A percentile compares a stretch with the other conserved stretches of the same genome.
These are phyloP conservation scores for Proliferodiscus dingleyae DNA, from an alignment of 2,329 filamentous ascomycete species.

Conservation along the genomic window DNA sequence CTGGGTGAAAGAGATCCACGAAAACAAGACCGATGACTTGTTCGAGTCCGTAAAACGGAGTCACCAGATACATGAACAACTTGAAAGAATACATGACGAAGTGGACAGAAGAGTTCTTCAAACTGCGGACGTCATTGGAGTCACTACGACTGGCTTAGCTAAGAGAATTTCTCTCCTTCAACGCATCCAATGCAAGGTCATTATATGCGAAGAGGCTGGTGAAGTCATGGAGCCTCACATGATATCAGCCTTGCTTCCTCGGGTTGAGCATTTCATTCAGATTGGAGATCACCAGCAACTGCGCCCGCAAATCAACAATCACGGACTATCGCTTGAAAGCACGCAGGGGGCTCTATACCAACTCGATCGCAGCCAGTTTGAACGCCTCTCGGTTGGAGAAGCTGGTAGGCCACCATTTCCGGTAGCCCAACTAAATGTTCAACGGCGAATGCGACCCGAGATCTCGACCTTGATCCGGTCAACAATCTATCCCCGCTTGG, in stretches of 20 bases:
- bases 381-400: conserved; percentile 19
- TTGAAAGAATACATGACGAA: conserved; percentile 10
- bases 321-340: conserved; percentile 29
- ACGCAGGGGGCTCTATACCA: conserved; percentile 17
- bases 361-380: conserved; percentile 25
- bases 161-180: conserved; percentile 34
- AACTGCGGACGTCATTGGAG: conserved; percentile 41
- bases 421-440: conserved; percentile 22
- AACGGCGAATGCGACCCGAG: conserved; percentile 26
- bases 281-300: conserved; percentile 42
- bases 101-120: conserved; percentile 12
- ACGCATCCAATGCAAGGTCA: conserved; percentile 15
- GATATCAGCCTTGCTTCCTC: conserved; percentile 33
- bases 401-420: conserved; percentile 16
- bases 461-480: conserved; percentile 22
- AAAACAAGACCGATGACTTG: conserved; percentile 9
- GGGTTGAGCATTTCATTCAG: conserved; percentile 37
- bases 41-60: conserved; percentile 7
- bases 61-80: not conserved
- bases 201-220: conserved; percentile 40
- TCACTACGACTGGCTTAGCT: conserved; percentile 50
- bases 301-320: conserved; percentile 30
- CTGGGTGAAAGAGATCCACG: conserved; percentile 13
- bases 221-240: conserved; percentile 39
- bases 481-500: conserved; percentile 21